Conservation (phyloP, 2,329 filamentous ascomycete species). For the Fusarium pseudograminearum region DNA sequence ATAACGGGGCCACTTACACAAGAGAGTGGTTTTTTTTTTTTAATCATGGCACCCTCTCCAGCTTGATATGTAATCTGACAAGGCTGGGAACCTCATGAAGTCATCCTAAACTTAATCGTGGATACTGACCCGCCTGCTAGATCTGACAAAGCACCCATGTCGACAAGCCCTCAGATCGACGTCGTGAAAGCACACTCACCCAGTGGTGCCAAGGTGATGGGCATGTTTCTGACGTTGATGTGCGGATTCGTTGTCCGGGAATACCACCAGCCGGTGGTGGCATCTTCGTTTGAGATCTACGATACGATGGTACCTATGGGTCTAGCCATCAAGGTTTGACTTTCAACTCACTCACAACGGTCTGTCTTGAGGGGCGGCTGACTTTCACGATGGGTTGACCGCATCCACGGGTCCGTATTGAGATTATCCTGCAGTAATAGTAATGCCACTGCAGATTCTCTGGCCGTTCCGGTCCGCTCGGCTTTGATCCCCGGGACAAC, state of each 20-base stretch:
- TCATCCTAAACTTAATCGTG: constrained; percentile 27
- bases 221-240: constrained; percentile 28
- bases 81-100: constrained; percentile 21
- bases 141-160: constrained; percentile 1
- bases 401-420: constrained; percentile 8
- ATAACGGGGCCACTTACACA: neutral
- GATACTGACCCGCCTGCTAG: constrained; percentile 18
- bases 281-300: constrained; percentile 3
- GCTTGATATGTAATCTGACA: constrained; percentile 2
- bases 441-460: constrained; percentile 2
- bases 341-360: constrained; percentile 17
- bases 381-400: constrained; percentile 1
- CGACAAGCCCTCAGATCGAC: constrained; percentile 5
- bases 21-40: neutral
- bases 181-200: neutral
- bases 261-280: constrained; percentile 1
- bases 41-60: constrained; percentile 3
- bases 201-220: neutral
- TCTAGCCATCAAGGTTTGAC: neutral
- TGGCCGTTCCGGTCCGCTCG: constrained; percentile 14
- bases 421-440: neutral
- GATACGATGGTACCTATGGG: neutral
- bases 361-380: constrained; percentile 11
- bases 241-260: constrained; percentile 15
- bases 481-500: neutral